Evolutionary conservation across 176 grass and related monocot species (phyloP).

Genomic region (Lolium multiflorum): DNA sequence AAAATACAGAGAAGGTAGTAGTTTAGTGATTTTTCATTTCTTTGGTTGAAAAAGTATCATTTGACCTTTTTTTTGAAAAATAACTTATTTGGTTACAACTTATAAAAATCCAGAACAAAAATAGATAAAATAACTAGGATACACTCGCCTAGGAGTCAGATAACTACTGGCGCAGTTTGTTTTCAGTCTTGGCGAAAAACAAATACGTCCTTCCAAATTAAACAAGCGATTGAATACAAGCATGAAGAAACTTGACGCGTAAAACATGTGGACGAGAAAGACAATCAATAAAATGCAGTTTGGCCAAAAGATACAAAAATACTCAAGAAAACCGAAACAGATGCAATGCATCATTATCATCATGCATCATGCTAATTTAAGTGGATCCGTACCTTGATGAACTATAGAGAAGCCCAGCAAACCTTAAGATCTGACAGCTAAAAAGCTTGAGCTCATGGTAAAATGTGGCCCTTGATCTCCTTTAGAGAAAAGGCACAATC

Average conservation of each 20-base stretch:
- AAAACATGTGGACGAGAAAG: constrained; percentile 16
- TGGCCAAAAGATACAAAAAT: neutral
- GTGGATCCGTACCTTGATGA: constrained; percentile 36
- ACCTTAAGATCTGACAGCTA: constrained; percentile 38
- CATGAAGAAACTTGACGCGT: neutral
- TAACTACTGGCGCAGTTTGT: neutral
- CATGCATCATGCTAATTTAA: constrained; percentile 34
- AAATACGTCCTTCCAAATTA: constrained; percentile 4
- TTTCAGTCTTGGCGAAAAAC: neutral
- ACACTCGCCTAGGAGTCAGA: neutral
- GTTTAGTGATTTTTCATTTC: neutral
- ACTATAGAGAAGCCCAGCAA: constrained; percentile 32
- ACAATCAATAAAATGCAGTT: neutral
- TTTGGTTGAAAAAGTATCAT: neutral
- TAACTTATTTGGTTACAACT: neutral
- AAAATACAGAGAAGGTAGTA: neutral
- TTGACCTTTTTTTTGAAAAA: neutral
- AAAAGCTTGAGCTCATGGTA: constrained; percentile 42
- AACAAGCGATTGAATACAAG: neutral
- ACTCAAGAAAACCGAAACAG: constrained; percentile 2
- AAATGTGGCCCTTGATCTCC: constrained; percentile 35
- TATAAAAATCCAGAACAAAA: constrained; percentile 3
- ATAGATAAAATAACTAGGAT: neutral
- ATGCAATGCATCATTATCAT: constrained; percentile 38
- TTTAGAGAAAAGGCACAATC: constrained; percentile 38